Conservation (phyloP, 345 rosid genomes). For the Luvunga scandens region DNA sequence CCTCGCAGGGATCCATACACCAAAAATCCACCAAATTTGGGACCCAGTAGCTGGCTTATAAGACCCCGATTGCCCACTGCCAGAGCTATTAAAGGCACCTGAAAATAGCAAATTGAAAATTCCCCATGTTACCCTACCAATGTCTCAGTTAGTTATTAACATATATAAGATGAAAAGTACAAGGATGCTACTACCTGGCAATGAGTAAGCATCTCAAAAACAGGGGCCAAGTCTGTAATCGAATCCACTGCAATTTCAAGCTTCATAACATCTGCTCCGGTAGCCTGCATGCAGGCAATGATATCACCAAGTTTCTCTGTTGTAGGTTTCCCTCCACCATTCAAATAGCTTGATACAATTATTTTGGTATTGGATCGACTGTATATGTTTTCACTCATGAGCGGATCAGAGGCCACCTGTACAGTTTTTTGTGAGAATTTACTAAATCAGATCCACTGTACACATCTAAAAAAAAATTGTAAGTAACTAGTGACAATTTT, state of each 20-base stretch:
- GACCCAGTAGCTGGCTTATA: slow-evolving; percentile 32
- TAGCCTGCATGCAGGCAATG: slow-evolving; percentile 32
- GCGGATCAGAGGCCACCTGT: slow-evolving; percentile 32
- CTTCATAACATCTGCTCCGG: slow-evolving; percentile 31
- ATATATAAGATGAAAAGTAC: neutral
- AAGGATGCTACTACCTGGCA: slow-evolving; percentile 15
- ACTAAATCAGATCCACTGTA: neutral
- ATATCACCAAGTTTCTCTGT: slow-evolving; percentile 24
- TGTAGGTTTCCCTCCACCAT: slow-evolving; percentile 24
- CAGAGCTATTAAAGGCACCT: slow-evolving; percentile 30
- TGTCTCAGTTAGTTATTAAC: neutral
- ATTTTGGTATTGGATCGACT: slow-evolving; percentile 24
- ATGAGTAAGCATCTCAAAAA: slow-evolving; percentile 25
- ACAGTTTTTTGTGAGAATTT: neutral
- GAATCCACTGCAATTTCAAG: slow-evolving; percentile 23
- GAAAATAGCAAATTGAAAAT: neutral
- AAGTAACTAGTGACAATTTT: too few species aligned
- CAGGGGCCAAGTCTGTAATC: slow-evolving; percentile 31
- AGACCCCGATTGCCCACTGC: slow-evolving; percentile 36
- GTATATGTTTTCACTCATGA: slow-evolving; percentile 27
- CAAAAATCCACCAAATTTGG: slow-evolving; percentile 33
- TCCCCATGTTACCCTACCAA: neutral
- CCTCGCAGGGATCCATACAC: slow-evolving; percentile 29
- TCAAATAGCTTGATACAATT: slow-evolving; percentile 31
- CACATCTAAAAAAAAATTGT: too few species aligned